These are phyloP conservation scores for Dryas octopetala DNA, from an alignment of 306 rosid species.

Conservation along the genomic window DNA sequence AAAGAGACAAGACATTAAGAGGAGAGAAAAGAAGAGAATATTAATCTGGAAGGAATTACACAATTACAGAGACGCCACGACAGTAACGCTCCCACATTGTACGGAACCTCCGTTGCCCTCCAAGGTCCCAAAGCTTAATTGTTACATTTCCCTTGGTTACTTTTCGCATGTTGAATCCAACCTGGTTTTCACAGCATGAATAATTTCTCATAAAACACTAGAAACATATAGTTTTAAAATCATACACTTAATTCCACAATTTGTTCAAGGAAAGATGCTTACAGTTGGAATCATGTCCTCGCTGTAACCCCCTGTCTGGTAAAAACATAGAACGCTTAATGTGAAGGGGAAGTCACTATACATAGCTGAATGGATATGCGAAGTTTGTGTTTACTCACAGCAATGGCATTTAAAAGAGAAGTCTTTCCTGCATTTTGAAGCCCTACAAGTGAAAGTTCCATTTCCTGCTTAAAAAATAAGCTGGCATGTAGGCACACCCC, in stretches of 20 bases:
- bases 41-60: constrained; percentile 48
- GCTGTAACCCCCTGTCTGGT: constrained; percentile 87
- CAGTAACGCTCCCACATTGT: constrained; percentile 99
- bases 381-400: constrained; percentile 62
- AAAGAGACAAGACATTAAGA: neutral
- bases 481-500: constrained; percentile 40
- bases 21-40: constrained; percentile 13
- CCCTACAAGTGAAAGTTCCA: constrained; percentile 95
- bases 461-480: constrained; percentile 90
- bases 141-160: constrained; percentile 94
- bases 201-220: neutral
- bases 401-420: constrained; percentile 81
- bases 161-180: constrained; percentile 91
- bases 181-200: constrained; percentile 43
- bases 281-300: constrained; percentile 99
- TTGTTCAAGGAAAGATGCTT: constrained; percentile 31
- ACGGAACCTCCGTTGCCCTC: constrained; percentile 93
- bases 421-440: constrained; percentile 98
- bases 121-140: constrained; percentile 97
- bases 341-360: constrained; percentile 20
- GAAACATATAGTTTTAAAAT: neutral
- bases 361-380: constrained; percentile 1
- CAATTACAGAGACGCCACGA: constrained; percentile 91
- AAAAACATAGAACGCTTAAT: constrained; percentile 29
- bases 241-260: constrained; percentile 5